phyloP scores from a whole-genome alignment of 495 filamentous ascomycete species.

The Penicillium tannophilum region DNA sequence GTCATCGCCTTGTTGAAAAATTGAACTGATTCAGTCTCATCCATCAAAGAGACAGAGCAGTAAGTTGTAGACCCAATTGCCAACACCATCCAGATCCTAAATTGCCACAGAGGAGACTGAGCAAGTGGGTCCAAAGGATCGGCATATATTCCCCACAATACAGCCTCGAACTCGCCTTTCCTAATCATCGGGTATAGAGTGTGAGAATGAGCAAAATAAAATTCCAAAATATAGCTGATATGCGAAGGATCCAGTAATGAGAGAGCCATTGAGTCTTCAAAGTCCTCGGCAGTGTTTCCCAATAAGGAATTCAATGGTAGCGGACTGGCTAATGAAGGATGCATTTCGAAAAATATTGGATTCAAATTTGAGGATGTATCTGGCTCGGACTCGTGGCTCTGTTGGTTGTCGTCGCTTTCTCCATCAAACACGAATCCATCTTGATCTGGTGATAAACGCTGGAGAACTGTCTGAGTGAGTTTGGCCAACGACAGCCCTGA shows the following conservation, averaged over 20 bases:
- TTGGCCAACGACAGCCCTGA: constrained; percentile 41
- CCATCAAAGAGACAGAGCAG: constrained; percentile 39
- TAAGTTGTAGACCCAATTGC: constrained; percentile 43
- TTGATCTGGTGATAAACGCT: constrained; percentile 48
- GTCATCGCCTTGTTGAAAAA: constrained; percentile 42
- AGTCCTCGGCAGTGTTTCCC: constrained; percentile 19
- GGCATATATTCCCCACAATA: constrained; percentile 31
- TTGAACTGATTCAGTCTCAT: constrained; percentile 38
- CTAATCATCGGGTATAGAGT: constrained; percentile 43
- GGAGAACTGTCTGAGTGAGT: constrained; percentile 43
- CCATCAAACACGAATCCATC: constrained; percentile 42
- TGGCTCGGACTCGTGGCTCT: constrained; percentile 1
- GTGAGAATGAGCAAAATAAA: constrained; percentile 47
- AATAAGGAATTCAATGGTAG: constrained; percentile 23
- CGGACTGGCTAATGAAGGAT: constrained; percentile 21
- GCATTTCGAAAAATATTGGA: constrained; percentile 18
- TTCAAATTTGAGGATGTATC: constrained; percentile 19
- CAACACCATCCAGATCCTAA: constrained; percentile 45
- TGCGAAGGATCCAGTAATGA: constrained; percentile 26
- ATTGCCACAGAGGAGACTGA: constrained; percentile 34
- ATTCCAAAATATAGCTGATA: constrained; percentile 33
- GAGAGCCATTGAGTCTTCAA: constrained; percentile 22
- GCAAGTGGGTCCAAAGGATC: constrained; percentile 28
- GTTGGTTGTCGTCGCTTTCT: constrained; percentile 19
- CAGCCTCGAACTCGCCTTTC: constrained; percentile 29